Percentiles rank a stretch among this genome's conserved stretches.
Conservation (phyloP, 441 rosid species). For the Erodium texanum region DNA sequence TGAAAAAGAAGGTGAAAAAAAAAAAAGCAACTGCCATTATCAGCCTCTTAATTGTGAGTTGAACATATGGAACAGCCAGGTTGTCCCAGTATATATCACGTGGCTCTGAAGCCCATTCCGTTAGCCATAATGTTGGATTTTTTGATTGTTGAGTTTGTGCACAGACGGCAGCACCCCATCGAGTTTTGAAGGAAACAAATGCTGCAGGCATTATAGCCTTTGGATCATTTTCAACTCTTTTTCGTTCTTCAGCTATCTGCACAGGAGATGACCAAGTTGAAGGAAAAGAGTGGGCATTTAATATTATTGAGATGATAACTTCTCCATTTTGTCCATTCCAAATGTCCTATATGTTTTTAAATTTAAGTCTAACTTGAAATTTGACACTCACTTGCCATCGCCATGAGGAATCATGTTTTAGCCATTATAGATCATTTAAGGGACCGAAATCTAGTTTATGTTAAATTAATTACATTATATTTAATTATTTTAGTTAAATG, state of each 20-base stretch:
- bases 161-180: conserved; percentile 98
- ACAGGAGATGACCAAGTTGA: conserved; percentile 9
- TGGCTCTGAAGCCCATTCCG: conserved; percentile 99
- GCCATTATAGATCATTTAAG: not conserved
- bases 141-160: conserved; percentile 91
- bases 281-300: too few species aligned
- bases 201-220: conserved; percentile 85
- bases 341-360: too few species aligned
- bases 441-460: not conserved
- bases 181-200: conserved; percentile 85
- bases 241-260: conserved; percentile 66
- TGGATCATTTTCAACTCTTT: conserved; percentile 53
- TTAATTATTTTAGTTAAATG: too few species aligned
- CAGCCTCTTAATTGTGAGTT: conserved; percentile 59
- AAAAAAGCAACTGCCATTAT: conserved; percentile 72
- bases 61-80: conserved; percentile 78
- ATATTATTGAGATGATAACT: too few species aligned
- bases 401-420: not conserved
- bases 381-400: too few species aligned
- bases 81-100: conserved; percentile 88
- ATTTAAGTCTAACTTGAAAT: too few species aligned
- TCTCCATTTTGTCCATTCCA: too few species aligned
- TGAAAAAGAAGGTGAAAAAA: conserved; percentile 89
- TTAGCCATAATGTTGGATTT: conserved; percentile 84
- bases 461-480: not conserved